Conservation (phyloP, 2,329 filamentous ascomycete genomes). For the Sarocladiaceae sp. region DNA sequence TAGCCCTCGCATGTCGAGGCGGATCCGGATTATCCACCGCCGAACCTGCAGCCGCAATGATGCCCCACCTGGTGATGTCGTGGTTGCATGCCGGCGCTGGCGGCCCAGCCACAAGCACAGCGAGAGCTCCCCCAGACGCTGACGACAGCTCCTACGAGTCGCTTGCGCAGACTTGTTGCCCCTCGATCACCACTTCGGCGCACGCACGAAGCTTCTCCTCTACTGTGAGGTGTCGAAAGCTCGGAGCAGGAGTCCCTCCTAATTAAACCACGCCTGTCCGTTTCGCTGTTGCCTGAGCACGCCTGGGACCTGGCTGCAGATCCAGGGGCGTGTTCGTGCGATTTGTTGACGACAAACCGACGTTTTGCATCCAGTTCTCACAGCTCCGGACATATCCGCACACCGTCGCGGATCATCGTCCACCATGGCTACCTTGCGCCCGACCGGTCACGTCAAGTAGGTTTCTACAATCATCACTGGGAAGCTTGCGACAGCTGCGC, state of each 20-base stretch:
- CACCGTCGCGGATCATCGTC: conserved; percentile 10
- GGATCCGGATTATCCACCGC: conserved; percentile 6
- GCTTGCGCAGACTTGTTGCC: conserved; percentile 8
- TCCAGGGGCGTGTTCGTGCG: conserved; percentile 10
- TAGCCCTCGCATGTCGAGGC: too few species aligned
- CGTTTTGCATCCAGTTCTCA: conserved; percentile 9
- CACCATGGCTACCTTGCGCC: conserved; percentile 7
- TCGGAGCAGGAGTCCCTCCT: not conserved
- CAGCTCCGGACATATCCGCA: conserved; percentile 9
- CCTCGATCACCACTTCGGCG: not conserved
- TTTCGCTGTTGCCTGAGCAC: conserved; percentile 8
- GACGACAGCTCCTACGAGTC: conserved; percentile 15
- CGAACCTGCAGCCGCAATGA: conserved; percentile 1
- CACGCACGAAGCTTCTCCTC: too few species aligned
- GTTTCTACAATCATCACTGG: not conserved
- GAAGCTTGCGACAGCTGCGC: not conserved
- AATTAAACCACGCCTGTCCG: not conserved
- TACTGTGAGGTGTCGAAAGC: not conserved
- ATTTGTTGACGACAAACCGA: not conserved
- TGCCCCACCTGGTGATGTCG: conserved; percentile 10
- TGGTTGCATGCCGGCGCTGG: conserved; percentile 10
- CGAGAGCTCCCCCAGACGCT: conserved; percentile 11
- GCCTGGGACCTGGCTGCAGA: conserved; percentile 6
- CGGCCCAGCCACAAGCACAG: conserved; percentile 13
- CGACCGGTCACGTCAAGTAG: conserved; percentile 8